Percentiles rank a stretch among this genome's conserved stretches.
These are phyloP conservation scores for Forsythia suspensa DNA, from an alignment of 257 asterid genomes.

Conservation along the genomic window DNA sequence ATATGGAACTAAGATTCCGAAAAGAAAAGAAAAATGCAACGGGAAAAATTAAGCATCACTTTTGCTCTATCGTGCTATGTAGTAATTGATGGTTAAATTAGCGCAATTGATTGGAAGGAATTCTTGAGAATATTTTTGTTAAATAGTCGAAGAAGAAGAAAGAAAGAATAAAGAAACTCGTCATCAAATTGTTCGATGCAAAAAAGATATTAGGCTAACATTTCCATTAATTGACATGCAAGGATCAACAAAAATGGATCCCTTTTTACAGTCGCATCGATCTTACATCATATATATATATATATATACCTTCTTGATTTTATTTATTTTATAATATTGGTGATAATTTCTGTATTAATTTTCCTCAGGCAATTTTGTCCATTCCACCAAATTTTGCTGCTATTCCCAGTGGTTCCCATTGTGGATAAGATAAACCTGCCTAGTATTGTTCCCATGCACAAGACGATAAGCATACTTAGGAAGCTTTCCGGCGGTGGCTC, in stretches of 20 bases:
- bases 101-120: too few species aligned
- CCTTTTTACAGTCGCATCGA: slow-evolving; percentile 21
- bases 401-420: slow-evolving; percentile 62
- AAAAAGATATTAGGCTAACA: slow-evolving; percentile 19
- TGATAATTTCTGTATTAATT: not conserved
- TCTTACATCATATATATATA: slow-evolving; percentile 26
- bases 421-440: slow-evolving; percentile 44
- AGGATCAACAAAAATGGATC: slow-evolving; percentile 34
- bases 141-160: not conserved
- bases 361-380: not conserved
- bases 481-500: slow-evolving; percentile 37
- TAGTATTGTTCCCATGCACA: slow-evolving; percentile 35
- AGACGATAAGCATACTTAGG: slow-evolving; percentile 35
- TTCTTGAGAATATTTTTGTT: too few species aligned
- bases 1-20: not conserved
- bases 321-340: not conserved
- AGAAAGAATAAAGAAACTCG: not conserved
- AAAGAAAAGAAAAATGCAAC: not conserved
- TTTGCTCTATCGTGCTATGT: not conserved
- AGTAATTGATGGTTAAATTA: not conserved
- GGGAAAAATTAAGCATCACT: not conserved
- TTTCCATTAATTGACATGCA: slow-evolving; percentile 16
- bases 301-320: not conserved
- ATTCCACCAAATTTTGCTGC: not conserved
- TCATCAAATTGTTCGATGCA: slow-evolving; percentile 3